These are phyloP conservation scores for Nannizzia gypsea DNA, from an alignment of 2,329 filamentous ascomycete genomes.

Conservation along the genomic window DNA sequence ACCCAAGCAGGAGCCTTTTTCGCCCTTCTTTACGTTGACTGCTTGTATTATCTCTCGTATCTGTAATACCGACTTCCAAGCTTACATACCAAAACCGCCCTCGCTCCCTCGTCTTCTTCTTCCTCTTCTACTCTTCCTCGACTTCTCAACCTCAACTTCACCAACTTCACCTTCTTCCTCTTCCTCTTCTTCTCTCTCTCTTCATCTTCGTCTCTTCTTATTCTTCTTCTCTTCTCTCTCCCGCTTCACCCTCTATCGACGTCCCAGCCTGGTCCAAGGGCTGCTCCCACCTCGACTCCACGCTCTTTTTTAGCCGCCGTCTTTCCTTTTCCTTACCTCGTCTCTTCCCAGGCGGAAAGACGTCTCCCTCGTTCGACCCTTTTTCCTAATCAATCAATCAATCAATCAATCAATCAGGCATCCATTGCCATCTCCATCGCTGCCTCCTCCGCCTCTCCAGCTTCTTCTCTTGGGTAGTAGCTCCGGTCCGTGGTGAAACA, in stretches of 20 bases:
- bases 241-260: neutral
- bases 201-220: neutral
- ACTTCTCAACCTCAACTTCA: too few relatives aligned
- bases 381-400: too few relatives aligned
- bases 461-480: neutral
- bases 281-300: neutral
- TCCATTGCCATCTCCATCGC: neutral
- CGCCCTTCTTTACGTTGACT: too few relatives aligned
- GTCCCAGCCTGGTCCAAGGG: too few relatives aligned
- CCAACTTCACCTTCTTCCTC: too few relatives aligned
- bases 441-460: neutral
- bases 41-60: too few relatives aligned
- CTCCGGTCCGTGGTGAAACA: conserved; percentile 1
- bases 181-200: neutral
- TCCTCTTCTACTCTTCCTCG: too few relatives aligned
- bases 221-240: neutral
- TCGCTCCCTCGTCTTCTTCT: too few relatives aligned
- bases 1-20: too few relatives aligned
- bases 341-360: conserved; percentile 20
- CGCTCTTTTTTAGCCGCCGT: conserved; percentile 2
- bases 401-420: too few relatives aligned
- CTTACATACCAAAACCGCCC: too few relatives aligned
- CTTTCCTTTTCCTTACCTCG: neutral
- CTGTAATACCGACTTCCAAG: too few relatives aligned
- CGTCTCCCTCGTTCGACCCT: neutral